Evolutionary conservation across 345 rosid genomes (phyloP), one percentile per base, ranked within the genome.

Genomic region (Cardamine chenopodiifolia): DNA sequence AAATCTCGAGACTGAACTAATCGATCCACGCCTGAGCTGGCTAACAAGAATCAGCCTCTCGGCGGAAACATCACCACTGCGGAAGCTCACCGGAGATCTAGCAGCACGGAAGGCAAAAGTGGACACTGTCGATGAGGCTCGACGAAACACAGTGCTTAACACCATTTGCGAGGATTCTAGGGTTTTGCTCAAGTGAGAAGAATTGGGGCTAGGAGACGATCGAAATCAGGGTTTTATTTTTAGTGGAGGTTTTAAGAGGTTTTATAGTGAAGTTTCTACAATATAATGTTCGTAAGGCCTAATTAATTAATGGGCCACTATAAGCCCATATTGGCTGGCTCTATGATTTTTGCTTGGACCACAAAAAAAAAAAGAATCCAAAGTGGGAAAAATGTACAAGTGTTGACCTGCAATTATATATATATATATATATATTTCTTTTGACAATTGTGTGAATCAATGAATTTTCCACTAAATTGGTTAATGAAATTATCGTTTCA

Each of bases 91-190:
- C 12, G 77, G 78, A 37, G 87, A 77, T 42, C 75, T 82, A 22
- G 50, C 76, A 5, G 82, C 70, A 19, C 86, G 86, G 66, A 73
- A 31, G 4, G 88, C 81, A 7, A 80, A 55, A 69, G 88, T 74
- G 5, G 80, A 67, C 6, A 75, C 45, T 29, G 85, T 55, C 2
- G 82, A 70, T 8, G 85, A 76, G 19, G 83, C 87, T 44, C 88
- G 78, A 47, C 89, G 92, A 66, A 88, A 35, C 25, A 82, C 25
- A 5, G 66, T 58, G 68, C 62, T 76, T 1, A 81, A 37, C 13
- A 79, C 56, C 87, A 84, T 84, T 74, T 37, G 23, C 4, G 66
- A 49, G 55, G 28, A 2, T 10, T 37, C 31, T 54, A 76, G 77
- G 78, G 67, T 55, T 70, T 70, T 0, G 5, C 53, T 28, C 32